Evolutionary conservation across 768 basidiomycete species (phyloP).

Genomic region (Lyophyllum decastes): DNA sequence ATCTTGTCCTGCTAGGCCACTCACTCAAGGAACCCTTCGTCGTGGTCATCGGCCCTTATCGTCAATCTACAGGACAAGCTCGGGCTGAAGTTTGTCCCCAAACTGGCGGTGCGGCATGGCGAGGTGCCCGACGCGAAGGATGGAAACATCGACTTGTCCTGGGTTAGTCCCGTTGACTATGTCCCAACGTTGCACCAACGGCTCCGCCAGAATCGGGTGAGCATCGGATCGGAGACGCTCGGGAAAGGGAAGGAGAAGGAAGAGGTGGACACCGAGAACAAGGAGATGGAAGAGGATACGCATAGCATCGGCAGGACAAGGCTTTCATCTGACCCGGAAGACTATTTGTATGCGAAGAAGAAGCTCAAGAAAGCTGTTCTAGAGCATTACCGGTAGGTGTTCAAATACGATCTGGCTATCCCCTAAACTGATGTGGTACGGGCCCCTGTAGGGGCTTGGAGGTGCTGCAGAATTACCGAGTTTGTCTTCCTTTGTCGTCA

Average conservation of each 20-base stretch:
- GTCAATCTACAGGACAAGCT: constrained; percentile 6
- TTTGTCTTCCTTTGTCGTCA: constrained; percentile 31
- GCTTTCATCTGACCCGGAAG: constrained; percentile 61
- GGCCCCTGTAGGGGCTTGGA: constrained; percentile 63
- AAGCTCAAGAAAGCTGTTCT: constrained; percentile 80
- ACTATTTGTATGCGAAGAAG: constrained; percentile 84
- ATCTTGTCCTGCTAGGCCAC: constrained; percentile 11
- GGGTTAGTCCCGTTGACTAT: not conserved
- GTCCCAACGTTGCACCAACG: not conserved
- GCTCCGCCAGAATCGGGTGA: not conserved
- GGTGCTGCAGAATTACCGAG: constrained; percentile 86
- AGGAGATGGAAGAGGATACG: not conserved
- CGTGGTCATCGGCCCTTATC: constrained; percentile 10
- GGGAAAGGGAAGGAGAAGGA: constrained; percentile 3
- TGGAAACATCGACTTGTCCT: not conserved
- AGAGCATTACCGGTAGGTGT: constrained; percentile 75
- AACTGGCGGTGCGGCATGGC: not conserved
- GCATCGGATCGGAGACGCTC: not conserved
- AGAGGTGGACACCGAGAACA: constrained; percentile 4
- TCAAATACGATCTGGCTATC: not conserved
- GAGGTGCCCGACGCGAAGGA: not conserved
- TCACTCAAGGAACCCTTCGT: constrained; percentile 10
- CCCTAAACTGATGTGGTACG: not conserved
- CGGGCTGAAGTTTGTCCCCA: not conserved
- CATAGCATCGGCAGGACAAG: constrained; percentile 5